Evolutionary conservation across 805 yeast species (phyloP), one percentile per base, ranked within the genome.

Genomic region (Kodamaea kaohsiungensis): DNA sequence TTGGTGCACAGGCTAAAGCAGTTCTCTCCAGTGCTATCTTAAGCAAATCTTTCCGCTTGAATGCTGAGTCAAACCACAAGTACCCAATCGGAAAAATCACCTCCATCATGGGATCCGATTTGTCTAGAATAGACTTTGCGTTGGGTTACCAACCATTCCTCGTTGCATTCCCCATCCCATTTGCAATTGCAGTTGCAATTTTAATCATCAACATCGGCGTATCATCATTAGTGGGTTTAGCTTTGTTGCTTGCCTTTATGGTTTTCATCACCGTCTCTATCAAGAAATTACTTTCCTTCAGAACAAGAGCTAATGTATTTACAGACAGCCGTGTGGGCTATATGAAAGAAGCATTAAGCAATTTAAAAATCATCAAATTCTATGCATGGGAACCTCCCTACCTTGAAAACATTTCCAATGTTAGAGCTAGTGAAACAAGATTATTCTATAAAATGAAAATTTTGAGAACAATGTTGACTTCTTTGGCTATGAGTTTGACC

Each of bases 311-410:
- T 7, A 84, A 83, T 55, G 71, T 70, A 1, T 82, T 73, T 62
- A 92, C 97, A 2, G 98, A 92, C 68, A 69, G 73, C 22, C 84
- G 98, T 65, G 90, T 92, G 19, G 79, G 84, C 46, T 77, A 82
- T 49, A 85, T 91, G 68, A 86, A 89, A 59, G 98, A 92, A 68
- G 82, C 90, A 18, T 75, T 92, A 59, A 84, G 81, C 64, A 84
- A 88, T 59, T 82, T 92, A 79, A 89, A 88, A 65, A 79, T 87
- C 67, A 89, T 92, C 68, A 92, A 92, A 72, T 89, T 81, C 67
- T 92, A 91, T 67, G 89, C 96, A 0, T 92, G 97, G 97, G 98
- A 92, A 71, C 77, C 77, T 33, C 91, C 97, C 0, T 92, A 90
- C 66, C 77, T 78, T 52, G 68, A 77, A 8, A 73, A 79, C 51